Percentiles rank a stretch among this genome's conserved stretches.
These are phyloP conservation scores for Microcos paniculata DNA, from an alignment of 345 rosid genomes.

Conservation along the genomic window DNA sequence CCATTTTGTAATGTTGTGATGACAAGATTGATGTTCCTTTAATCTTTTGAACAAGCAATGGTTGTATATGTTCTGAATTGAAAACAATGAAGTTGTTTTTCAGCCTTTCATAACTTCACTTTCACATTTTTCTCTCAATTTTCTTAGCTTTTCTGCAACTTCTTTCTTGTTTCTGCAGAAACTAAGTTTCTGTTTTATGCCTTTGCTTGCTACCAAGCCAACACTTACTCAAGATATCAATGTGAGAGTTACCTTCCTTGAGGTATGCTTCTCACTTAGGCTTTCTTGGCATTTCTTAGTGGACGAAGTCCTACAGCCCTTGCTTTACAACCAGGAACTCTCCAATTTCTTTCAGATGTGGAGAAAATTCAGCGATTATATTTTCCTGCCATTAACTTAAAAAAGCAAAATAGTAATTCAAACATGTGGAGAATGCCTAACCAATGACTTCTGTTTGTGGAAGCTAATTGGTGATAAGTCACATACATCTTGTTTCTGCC, in stretches of 20 bases:
- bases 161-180: too few species aligned
- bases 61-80: too few species aligned
- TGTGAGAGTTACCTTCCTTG: constrained; percentile 58
- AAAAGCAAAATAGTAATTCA: background rate
- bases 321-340: constrained; percentile 1
- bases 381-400: background rate
- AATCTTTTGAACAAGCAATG: too few species aligned
- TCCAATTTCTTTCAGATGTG: constrained; percentile 7
- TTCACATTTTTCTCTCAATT: too few species aligned
- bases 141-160: too few species aligned
- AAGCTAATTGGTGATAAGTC: background rate
- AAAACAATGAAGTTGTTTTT: too few species aligned
- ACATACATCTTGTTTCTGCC: background rate
- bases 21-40: too few species aligned
- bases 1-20: too few species aligned
- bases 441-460: background rate
- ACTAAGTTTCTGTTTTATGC: too few species aligned
- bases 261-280: constrained; percentile 59
- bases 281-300: constrained; percentile 28
- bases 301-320: constrained; percentile 2
- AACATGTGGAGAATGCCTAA: background rate
- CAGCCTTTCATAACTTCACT: too few species aligned
- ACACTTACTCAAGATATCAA: constrained; percentile 36
- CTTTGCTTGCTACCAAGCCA: too few species aligned
- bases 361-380: background rate